Conservation (phyloP, 371 early-diverging fungal genomes). For the Lichtheimia ramosa region DNA sequence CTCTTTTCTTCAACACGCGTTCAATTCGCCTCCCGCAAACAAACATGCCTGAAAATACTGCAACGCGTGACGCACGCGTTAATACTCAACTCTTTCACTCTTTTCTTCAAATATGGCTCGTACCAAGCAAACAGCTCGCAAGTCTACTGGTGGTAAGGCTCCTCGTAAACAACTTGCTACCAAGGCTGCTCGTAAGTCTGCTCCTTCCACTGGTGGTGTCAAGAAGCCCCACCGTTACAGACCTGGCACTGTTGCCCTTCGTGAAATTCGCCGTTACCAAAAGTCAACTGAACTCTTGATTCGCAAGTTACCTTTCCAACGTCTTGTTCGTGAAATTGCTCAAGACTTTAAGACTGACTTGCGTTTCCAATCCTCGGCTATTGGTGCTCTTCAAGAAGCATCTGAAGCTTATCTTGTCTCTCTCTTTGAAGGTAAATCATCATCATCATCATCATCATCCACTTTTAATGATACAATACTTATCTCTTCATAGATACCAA, state of each 20-base stretch:
- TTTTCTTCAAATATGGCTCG: slow-evolving; percentile 76
- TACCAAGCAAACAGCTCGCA: slow-evolving; percentile 99
- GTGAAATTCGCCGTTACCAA: slow-evolving; percentile 98
- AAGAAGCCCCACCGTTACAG: slow-evolving; percentile 89
- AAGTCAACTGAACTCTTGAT: slow-evolving; percentile 98
- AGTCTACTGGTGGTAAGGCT: slow-evolving; percentile 98
- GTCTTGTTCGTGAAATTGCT: slow-evolving; percentile 95
- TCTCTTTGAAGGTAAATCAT: slow-evolving; percentile 73
- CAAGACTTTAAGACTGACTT: slow-evolving; percentile 98
- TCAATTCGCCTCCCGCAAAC: background rate
- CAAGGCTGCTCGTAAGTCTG: slow-evolving; percentile 79
- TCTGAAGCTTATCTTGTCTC: slow-evolving; percentile 96
- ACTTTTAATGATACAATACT: background rate
- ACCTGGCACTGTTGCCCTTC: slow-evolving; percentile 90
- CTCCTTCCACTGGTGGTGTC: slow-evolving; percentile 57
- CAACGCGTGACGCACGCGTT: too few species aligned
- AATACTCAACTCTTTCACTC: background rate
- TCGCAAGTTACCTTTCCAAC: slow-evolving; percentile 98
- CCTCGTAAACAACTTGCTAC: slow-evolving; percentile 98
- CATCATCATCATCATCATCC: background rate
- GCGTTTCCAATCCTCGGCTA: slow-evolving; percentile 97
- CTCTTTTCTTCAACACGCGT: too few species aligned
- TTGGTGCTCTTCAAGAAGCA: slow-evolving; percentile 98
- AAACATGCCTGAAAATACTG: background rate
- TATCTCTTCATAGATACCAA: slow-evolving; percentile 77